These are phyloP conservation scores for Camelina sativa DNA, from an alignment of 345 rosid species.

Conservation along the genomic window DNA sequence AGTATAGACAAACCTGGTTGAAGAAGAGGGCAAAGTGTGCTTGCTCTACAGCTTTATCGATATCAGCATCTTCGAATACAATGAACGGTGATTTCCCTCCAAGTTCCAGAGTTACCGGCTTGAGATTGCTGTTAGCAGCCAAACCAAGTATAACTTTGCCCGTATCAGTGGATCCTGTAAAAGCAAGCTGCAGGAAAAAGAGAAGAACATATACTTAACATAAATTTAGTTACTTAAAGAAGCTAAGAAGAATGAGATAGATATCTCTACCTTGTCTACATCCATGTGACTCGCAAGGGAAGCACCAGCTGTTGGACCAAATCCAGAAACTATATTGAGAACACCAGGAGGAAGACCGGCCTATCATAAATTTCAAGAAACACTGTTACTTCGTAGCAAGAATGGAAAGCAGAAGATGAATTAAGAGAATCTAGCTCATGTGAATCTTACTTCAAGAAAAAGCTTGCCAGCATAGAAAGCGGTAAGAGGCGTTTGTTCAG, in stretches of 20 bases:
- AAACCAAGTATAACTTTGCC: slow-evolving; percentile 76
- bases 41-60: slow-evolving; percentile 85
- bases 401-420: background rate
- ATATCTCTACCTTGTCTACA: slow-evolving; percentile 82
- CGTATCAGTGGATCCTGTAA: slow-evolving; percentile 86
- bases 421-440: background rate
- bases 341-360: slow-evolving; percentile 97
- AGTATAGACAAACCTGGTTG: slow-evolving; percentile 65
- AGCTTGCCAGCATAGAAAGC: slow-evolving; percentile 63
- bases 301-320: slow-evolving; percentile 86
- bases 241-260: background rate
- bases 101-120: slow-evolving; percentile 92
- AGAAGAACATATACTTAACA: background rate
- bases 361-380: slow-evolving; percentile 46
- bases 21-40: slow-evolving; percentile 95
- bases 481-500: slow-evolving; percentile 71
- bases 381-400: slow-evolving; percentile 13
- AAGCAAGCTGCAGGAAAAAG: slow-evolving; percentile 66
- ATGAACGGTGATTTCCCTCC: slow-evolving; percentile 98
- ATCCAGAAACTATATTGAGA: slow-evolving; percentile 83
- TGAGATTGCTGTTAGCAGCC: slow-evolving; percentile 92
- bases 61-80: slow-evolving; percentile 86
- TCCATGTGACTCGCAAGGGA: slow-evolving; percentile 88
- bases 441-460: slow-evolving; percentile 46
- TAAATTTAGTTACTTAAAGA: background rate